These are phyloP conservation scores for Ambrosia trifida DNA, from an alignment of 129 eudicot species.

Conservation along the genomic window DNA sequence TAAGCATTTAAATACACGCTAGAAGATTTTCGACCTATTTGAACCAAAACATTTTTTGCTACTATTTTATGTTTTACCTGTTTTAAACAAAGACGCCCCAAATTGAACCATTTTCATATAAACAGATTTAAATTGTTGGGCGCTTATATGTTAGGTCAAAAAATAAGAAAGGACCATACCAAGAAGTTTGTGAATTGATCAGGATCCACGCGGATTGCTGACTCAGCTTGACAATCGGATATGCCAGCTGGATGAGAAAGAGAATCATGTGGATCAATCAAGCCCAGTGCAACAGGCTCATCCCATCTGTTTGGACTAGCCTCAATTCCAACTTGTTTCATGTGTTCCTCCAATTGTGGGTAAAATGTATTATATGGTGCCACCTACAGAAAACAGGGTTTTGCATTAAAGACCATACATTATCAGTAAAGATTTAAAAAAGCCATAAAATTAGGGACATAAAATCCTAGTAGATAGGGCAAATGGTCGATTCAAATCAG, in stretches of 20 bases:
- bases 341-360: constrained; percentile 82
- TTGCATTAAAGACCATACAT: neutral
- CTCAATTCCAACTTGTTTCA: constrained; percentile 86
- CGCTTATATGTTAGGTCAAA: constrained; percentile 6
- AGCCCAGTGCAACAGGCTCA: constrained; percentile 83
- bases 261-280: constrained; percentile 99
- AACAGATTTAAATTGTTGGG: neutral
- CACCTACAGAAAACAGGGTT: constrained; percentile 42
- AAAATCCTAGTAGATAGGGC: neutral
- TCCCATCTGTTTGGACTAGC: constrained; percentile 83
- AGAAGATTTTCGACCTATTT: neutral
- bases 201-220: constrained; percentile 79
- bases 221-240: constrained; percentile 92
- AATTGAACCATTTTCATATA: too few relatives aligned
- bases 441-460: neutral
- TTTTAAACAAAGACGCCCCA: too few relatives aligned
- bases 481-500: neutral
- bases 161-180: constrained; percentile 42
- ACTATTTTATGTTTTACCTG: too few relatives aligned
- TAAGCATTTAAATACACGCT: constrained; percentile 7
- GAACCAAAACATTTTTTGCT: neutral
- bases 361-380: constrained; percentile 95
- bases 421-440: neutral
- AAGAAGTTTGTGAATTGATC: constrained; percentile 83
- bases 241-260: constrained; percentile 96